Percentiles rank a stretch among this genome's conserved stretches.
These are phyloP conservation scores for Lipomyces mesembrius DNA, from an alignment of 805 yeast species.

Conservation along the genomic window DNA sequence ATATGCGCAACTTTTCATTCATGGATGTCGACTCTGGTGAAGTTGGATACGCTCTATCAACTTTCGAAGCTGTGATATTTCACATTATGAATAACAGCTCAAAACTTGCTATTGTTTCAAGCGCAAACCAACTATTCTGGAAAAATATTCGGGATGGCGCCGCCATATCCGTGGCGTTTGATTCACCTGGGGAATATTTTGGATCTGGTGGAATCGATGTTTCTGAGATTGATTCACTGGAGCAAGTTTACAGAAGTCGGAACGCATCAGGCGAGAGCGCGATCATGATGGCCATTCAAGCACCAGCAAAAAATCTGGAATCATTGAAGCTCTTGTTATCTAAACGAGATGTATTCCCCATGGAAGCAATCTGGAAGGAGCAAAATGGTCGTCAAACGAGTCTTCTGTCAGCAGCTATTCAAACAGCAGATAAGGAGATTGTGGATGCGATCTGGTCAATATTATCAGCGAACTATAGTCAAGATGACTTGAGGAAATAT, in stretches of 20 bases:
- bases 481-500: slow-evolving; percentile 55
- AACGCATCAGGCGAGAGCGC: slow-evolving; percentile 66
- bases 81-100: slow-evolving; percentile 58
- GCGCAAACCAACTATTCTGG: slow-evolving; percentile 61
- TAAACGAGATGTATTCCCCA: slow-evolving; percentile 56
- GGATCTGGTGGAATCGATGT: slow-evolving; percentile 31
- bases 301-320: slow-evolving; percentile 48
- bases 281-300: slow-evolving; percentile 63
- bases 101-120: slow-evolving; percentile 51
- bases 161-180: slow-evolving; percentile 26
- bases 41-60: slow-evolving; percentile 76
- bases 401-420: slow-evolving; percentile 66
- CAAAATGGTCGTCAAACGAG: slow-evolving; percentile 58
- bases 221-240: slow-evolving; percentile 33
- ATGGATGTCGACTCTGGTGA: slow-evolving; percentile 60
- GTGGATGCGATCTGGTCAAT: slow-evolving; percentile 55
- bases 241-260: slow-evolving; percentile 36
- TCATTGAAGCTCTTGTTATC: slow-evolving; percentile 55
- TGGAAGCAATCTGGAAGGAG: slow-evolving; percentile 73
- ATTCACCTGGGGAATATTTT: slow-evolving; percentile 28
- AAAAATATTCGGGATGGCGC: slow-evolving; percentile 48
- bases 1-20: slow-evolving; percentile 64
- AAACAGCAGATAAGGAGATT: slow-evolving; percentile 55
- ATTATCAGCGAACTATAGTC: slow-evolving; percentile 51
- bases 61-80: slow-evolving; percentile 78